A percentile compares a stretch with the other conserved stretches of the same genome.
These are phyloP conservation scores for Gyrodon lividus DNA, from an alignment of 768 basidiomycete genomes.

Conservation along the genomic window DNA sequence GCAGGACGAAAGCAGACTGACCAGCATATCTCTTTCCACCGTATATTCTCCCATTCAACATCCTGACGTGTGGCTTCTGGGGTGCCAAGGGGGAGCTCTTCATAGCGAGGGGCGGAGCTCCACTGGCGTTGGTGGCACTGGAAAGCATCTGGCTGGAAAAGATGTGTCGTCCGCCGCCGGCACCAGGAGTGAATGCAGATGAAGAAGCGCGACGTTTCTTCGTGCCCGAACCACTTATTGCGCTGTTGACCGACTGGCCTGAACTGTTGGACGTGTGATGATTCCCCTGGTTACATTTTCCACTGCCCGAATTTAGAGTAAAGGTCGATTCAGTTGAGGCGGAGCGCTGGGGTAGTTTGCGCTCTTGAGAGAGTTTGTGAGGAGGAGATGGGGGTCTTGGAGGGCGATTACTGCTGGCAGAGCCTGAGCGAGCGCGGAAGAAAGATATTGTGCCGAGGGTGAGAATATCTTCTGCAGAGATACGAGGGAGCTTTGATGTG, in stretches of 20 bases:
- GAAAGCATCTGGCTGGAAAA: conserved; percentile 7
- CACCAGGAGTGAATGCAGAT: conserved; percentile 19
- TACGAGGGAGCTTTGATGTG: conserved; percentile 11
- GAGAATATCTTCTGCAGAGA: conserved; percentile 32
- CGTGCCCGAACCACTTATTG: not conserved
- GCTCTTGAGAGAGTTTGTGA: conserved; percentile 6
- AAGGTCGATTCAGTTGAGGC: conserved; percentile 19
- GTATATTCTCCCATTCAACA: conserved; percentile 88
- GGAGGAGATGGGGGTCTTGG: conserved; percentile 14
- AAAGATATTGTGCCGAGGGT: conserved; percentile 30
- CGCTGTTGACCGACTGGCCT: not conserved
- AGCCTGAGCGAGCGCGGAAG: conserved; percentile 27
- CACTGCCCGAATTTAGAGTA: not conserved
- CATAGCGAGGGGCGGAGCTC: not conserved
- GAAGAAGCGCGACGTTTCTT: conserved; percentile 26
- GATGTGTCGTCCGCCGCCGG: conserved; percentile 32
- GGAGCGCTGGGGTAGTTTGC: conserved; percentile 19
- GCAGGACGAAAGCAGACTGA: conserved; percentile 5
- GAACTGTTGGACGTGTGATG: not conserved
- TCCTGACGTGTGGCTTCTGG: conserved; percentile 43
- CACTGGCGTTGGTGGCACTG: not conserved
- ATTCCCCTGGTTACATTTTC: conserved; percentile 6
- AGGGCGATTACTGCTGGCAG: not conserved
- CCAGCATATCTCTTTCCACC: conserved; percentile 44
- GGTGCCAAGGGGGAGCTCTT: conserved; percentile 1